Evolutionary conservation across 768 basidiomycete genomes (phyloP).

Genomic region (Favolaschia claudopus): DNA sequence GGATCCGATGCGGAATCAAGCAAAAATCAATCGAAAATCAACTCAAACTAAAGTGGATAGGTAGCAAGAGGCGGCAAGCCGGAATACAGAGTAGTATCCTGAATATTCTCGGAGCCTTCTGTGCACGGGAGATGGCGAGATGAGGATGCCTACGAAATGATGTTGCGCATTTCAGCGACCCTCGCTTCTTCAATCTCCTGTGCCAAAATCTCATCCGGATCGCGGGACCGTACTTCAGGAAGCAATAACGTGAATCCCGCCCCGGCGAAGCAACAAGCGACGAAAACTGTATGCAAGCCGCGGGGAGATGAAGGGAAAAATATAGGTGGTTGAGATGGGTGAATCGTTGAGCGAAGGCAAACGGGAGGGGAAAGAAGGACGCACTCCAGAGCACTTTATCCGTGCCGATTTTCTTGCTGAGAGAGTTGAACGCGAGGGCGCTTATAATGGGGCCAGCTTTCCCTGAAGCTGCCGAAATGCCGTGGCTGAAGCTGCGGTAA

Average conservation of each 20-base stretch:
- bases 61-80: too few species aligned
- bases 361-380: conserved; percentile 34
- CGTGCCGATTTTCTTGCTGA: conserved; percentile 68
- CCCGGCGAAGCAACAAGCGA: conserved; percentile 67
- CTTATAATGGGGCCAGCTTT: conserved; percentile 83
- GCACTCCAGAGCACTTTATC: conserved; percentile 75
- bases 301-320: too few species aligned
- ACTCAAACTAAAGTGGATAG: too few species aligned
- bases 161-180: too few species aligned
- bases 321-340: too few species aligned
- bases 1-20: too few species aligned
- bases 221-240: conserved; percentile 56
- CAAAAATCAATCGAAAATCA: too few species aligned
- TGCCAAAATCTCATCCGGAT: conserved; percentile 54
- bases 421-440: conserved; percentile 73
- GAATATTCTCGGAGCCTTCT: too few species aligned
- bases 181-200: conserved; percentile 41
- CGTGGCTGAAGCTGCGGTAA: conserved; percentile 76
- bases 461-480: conserved; percentile 75
- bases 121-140: too few species aligned
- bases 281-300: conserved; percentile 57
- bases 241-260: conserved; percentile 54
- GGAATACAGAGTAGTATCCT: too few species aligned
- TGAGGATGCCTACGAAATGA: too few species aligned
- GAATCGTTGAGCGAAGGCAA: neutral